These are phyloP conservation scores for Golubevia pallescens DNA, from an alignment of 1,284 basidiomycete species.

Conservation along the genomic window DNA sequence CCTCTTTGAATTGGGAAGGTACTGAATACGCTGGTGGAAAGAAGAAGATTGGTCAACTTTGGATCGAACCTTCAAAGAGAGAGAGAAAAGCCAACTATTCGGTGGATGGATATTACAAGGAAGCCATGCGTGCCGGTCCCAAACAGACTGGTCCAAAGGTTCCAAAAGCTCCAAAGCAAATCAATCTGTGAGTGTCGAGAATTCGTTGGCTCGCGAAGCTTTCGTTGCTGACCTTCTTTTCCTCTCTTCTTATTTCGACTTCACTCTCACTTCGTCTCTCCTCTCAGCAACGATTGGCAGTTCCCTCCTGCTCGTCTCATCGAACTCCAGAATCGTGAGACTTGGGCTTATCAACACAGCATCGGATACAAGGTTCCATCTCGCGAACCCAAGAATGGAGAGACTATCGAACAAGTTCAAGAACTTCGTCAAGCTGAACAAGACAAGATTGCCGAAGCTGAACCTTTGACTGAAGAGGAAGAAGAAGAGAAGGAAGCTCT, in stretches of 20 bases:
- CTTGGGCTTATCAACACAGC: constrained; percentile 67
- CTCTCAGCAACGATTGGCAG: constrained; percentile 86
- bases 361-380: constrained; percentile 78
- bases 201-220: background rate
- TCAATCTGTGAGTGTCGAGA: constrained; percentile 72
- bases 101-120: constrained; percentile 79
- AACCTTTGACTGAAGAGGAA: constrained; percentile 70
- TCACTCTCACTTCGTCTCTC: background rate
- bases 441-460: constrained; percentile 76
- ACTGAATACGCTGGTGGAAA: constrained; percentile 80
- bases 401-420: constrained; percentile 51
- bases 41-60: constrained; percentile 72
- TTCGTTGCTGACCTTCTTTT: background rate
- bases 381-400: constrained; percentile 72
- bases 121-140: constrained; percentile 78
- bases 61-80: constrained; percentile 90
- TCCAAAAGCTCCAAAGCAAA: constrained; percentile 86
- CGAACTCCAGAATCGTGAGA: constrained; percentile 85
- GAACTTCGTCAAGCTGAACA: constrained; percentile 74
- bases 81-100: constrained; percentile 96
- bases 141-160: constrained; percentile 79
- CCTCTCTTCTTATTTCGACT: background rate
- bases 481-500: constrained; percentile 75
- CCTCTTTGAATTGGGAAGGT: constrained; percentile 84
- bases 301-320: constrained; percentile 87